phyloP scores from a whole-genome alignment of 2,329 filamentous ascomycete genomes.

The Pseudofabraea citricarpa region DNA sequence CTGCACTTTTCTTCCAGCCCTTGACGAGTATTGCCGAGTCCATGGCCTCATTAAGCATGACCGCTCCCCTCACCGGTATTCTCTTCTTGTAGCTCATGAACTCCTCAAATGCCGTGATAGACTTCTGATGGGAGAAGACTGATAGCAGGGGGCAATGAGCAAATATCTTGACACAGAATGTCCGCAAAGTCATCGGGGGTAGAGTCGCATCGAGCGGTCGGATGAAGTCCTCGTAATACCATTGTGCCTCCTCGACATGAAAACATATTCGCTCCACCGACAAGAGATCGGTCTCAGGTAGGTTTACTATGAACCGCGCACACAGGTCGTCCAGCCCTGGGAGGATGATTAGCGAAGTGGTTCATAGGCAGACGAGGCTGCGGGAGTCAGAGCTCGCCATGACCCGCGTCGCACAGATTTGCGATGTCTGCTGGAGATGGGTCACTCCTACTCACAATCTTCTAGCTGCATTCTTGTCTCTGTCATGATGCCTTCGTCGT shows the following conservation, averaged over 20 bases:
- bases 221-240: constrained; percentile 99
- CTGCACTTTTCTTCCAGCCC: constrained; percentile 94
- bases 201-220: constrained; percentile 80
- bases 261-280: constrained; percentile 95
- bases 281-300: constrained; percentile 84
- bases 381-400: background rate
- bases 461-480: constrained; percentile 78
- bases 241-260: constrained; percentile 98
- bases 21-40: constrained; percentile 90
- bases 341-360: constrained; percentile 13
- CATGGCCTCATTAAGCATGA: constrained; percentile 91
- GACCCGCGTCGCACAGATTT: background rate
- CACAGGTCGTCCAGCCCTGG: constrained; percentile 94
- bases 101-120: constrained; percentile 80
- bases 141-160: constrained; percentile 88
- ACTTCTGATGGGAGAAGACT: constrained; percentile 70
- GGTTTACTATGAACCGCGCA: constrained; percentile 96
- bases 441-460: constrained; percentile 62
- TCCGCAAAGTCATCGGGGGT: constrained; percentile 78
- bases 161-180: constrained; percentile 87
- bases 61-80: constrained; percentile 89
- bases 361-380: background rate
- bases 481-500: constrained; percentile 61
- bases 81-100: constrained; percentile 93
- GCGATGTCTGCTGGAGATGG: background rate